A percentile compares a stretch with the other conserved stretches of the same genome.
These are phyloP conservation scores for Hypoxylon fuscum DNA, from an alignment of 495 filamentous ascomycete genomes.

Conservation along the genomic window DNA sequence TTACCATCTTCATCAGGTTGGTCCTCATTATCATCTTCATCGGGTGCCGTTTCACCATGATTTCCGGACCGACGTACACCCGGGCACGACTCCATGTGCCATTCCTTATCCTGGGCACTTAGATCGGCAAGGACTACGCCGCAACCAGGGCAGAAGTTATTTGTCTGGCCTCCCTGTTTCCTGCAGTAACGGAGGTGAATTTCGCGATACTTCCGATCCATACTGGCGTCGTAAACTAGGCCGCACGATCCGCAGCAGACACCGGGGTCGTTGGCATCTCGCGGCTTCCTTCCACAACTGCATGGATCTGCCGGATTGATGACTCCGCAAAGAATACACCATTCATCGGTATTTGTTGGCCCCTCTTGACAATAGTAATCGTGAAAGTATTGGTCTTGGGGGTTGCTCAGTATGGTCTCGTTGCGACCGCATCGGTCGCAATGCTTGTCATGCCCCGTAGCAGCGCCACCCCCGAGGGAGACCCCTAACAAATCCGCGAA, in stretches of 20 bases:
- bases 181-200: neutral
- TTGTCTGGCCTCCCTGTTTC: neutral
- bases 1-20: too few species aligned
- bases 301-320: too few species aligned
- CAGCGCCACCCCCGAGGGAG: neutral
- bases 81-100: neutral
- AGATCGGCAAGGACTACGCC: slow-evolving; percentile 11
- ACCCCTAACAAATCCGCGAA: neutral
- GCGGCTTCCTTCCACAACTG: neutral
- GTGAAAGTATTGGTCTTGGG: slow-evolving; percentile 36
- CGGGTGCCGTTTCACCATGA: too few species aligned
- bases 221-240: slow-evolving; percentile 13
- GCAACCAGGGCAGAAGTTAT: slow-evolving; percentile 12
- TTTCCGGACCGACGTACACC: neutral
- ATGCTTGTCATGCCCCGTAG: too few species aligned
- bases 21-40: too few species aligned
- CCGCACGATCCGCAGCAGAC: slow-evolving; percentile 10
- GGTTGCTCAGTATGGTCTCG: slow-evolving; percentile 16
- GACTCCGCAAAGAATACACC: slow-evolving; percentile 14
- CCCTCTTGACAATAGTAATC: slow-evolving; percentile 24
- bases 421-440: slow-evolving; percentile 44
- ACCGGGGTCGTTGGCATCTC: neutral
- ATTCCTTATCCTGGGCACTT: neutral
- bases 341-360: neutral
- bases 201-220: slow-evolving; percentile 16